Evolutionary conservation across 208 protist species (phyloP).

Genomic region (Acanthamoeba triangularis): DNA sequence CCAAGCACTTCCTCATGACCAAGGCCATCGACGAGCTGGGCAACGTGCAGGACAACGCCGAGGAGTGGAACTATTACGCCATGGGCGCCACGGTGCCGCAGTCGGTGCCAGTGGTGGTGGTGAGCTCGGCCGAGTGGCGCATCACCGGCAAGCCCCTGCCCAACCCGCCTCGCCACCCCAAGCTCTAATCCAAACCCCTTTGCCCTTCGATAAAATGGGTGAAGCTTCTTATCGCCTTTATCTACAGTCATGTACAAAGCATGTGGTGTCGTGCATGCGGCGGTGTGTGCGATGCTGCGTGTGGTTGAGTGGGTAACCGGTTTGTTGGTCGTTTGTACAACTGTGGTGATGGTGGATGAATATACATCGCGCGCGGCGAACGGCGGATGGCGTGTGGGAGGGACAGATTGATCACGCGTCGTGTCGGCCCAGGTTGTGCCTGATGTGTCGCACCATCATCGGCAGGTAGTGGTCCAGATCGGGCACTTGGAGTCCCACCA

Average conservation of each 20-base stretch:
- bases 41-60: constrained; percentile 19
- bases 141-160: not conserved
- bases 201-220: no score
- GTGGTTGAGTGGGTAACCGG: no score
- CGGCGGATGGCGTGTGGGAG: no score
- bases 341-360: no score
- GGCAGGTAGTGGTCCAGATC: constrained; percentile 35
- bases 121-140: not conserved
- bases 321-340: no score
- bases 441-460: constrained; percentile 65
- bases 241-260: no score
- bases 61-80: constrained; percentile 56
- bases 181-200: no score
- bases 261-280: no score
- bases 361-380: no score
- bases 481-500: constrained; percentile 57
- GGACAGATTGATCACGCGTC: not conserved
- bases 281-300: no score
- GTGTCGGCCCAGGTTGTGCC: not conserved
- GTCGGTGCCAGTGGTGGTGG: not conserved
- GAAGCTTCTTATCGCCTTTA: no score
- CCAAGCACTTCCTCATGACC: constrained; percentile 1
- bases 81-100: constrained; percentile 55
- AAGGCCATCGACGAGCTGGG: constrained; percentile 55
- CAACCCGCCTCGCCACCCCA: not conserved